Base-by-base conservation (phyloP, 306 rosid genomes). In the Begonia loranthoides region DNA sequence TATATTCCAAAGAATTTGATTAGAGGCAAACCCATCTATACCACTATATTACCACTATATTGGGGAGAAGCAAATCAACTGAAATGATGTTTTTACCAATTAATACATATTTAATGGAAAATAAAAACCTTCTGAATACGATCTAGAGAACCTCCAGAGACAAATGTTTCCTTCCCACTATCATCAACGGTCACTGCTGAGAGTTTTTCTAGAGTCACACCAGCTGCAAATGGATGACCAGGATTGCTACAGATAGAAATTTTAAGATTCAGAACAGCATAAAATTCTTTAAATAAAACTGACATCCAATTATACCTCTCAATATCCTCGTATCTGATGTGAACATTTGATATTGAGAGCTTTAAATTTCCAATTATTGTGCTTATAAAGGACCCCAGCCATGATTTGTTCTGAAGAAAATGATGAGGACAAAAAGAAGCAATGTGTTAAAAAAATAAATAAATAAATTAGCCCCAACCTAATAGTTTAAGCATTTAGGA, bases 301-400 rank as follows among this genome's bases (percentile, higher is more conserved):
- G 36, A 28, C 9, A 4, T 28, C 36, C 36, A 49, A 44, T 17
- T 60, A 57, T 69, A 90, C 99, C 99, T 90, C 77, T 86, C 95
- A 64, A 70, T 45, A 64, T 90, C 99, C 70, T 90, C 99, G 4
- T 85, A 90, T 85, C 99, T 80, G 76, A 90, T 76, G 71, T 90
- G 99, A 71, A 90, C 52, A 64, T 90, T 90, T 55, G 99, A 79
- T 70, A 90, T 78, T 54, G 94, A 86, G 67, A 90, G 92, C 74
- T 86, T 90, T 78, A 90, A 65, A 70, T 90, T 90, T 72, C 99
- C 99, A 62, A 90, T 70, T 63, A 90, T 67, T 45, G 99, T 90
- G 79, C 79, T 65, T 75, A 90, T 77, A 66, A 90, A 77, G 61
- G 99, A 90, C 57, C 99, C 99, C 78, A 90, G 60, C 99, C 99